A percentile compares a stretch with the other conserved stretches of the same genome.
Evolutionary conservation across 495 filamentous ascomycete species (phyloP).

Genomic region (Xylaria flabelliformis): DNA sequence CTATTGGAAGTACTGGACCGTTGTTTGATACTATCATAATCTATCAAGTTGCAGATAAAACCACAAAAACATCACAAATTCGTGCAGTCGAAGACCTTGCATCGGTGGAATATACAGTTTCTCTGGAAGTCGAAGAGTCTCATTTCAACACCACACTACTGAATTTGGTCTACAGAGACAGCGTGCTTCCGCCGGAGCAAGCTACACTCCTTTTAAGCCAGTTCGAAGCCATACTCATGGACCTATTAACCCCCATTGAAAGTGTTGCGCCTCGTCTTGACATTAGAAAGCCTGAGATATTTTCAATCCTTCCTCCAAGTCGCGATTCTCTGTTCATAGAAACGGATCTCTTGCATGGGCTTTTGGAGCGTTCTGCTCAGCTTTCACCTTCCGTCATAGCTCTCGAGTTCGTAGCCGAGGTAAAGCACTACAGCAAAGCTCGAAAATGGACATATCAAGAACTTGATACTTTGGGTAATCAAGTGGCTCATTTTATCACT

Average conservation of each 20-base stretch:
- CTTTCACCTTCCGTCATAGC: slow-evolving; percentile 56
- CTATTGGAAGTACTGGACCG: slow-evolving; percentile 62
- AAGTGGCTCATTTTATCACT: slow-evolving; percentile 62
- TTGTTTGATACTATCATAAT: slow-evolving; percentile 83
- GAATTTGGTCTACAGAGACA: slow-evolving; percentile 65
- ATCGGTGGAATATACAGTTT: slow-evolving; percentile 65
- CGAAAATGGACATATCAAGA: slow-evolving; percentile 67
- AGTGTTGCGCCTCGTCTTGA: slow-evolving; percentile 34
- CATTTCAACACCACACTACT: slow-evolving; percentile 54
- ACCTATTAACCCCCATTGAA: slow-evolving; percentile 50
- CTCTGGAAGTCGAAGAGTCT: slow-evolving; percentile 71
- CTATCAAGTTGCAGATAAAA: slow-evolving; percentile 59
- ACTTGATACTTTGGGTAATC: slow-evolving; percentile 65
- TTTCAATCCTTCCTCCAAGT: slow-evolving; percentile 63
- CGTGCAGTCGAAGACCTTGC: slow-evolving; percentile 47
- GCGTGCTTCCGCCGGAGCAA: slow-evolving; percentile 67
- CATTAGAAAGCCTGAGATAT: slow-evolving; percentile 40
- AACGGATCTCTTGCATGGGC: slow-evolving; percentile 64
- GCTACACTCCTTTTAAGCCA: slow-evolving; percentile 66
- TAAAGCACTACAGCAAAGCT: slow-evolving; percentile 43
- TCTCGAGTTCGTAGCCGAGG: slow-evolving; percentile 63
- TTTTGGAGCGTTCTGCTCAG: slow-evolving; percentile 59
- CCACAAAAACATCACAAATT: slow-evolving; percentile 31
- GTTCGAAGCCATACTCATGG: slow-evolving; percentile 60
- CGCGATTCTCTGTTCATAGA: slow-evolving; percentile 48